phyloP scores from a whole-genome alignment of 768 basidiomycete species.

The Lentinus brumalis region DNA sequence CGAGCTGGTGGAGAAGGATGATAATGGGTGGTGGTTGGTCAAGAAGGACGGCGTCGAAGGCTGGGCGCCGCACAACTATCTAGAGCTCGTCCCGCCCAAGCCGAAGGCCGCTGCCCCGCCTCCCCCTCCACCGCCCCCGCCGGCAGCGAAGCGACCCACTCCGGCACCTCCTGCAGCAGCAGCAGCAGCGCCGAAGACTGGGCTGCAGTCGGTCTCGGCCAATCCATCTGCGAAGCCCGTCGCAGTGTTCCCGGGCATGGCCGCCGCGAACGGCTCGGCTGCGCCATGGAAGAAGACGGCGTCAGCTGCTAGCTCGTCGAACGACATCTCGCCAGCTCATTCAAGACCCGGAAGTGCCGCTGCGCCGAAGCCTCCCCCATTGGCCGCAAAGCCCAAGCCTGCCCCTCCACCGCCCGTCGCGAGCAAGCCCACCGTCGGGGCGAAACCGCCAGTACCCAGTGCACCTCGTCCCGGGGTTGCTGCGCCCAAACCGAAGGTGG shows the following conservation, averaged over 20 bases:
- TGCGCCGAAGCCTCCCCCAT: constrained; percentile 54
- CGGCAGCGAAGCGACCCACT: constrained; percentile 39
- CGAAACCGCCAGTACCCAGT: constrained; percentile 64
- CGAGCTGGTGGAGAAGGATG: constrained; percentile 87
- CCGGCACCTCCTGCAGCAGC: constrained; percentile 37
- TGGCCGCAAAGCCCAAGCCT: constrained; percentile 66
- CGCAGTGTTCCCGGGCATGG: constrained; percentile 81
- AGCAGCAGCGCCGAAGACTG: constrained; percentile 36
- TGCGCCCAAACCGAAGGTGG: constrained; percentile 40
- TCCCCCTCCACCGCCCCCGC: constrained; percentile 63
- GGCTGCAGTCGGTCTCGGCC: constrained; percentile 48
- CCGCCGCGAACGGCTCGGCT: constrained; percentile 63
- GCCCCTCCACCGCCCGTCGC: constrained; percentile 54
- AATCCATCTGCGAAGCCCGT: constrained; percentile 74
- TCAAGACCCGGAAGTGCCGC: constrained; percentile 57
- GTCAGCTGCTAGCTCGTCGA: constrained; percentile 28
- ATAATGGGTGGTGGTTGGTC: constrained; percentile 98
- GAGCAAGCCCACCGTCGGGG: constrained; percentile 52
- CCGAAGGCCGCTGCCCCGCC: constrained; percentile 66
- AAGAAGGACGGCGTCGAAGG: constrained; percentile 82
- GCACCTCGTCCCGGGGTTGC: constrained; percentile 52
- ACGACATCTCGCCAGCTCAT: constrained; percentile 41
- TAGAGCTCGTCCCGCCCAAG: constrained; percentile 75
- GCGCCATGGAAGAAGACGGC: constrained; percentile 71
- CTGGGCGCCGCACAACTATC: constrained; percentile 95